Conservation (phyloP, 2,329 filamentous ascomycete genomes). For the Thelonectria discophora region DNA sequence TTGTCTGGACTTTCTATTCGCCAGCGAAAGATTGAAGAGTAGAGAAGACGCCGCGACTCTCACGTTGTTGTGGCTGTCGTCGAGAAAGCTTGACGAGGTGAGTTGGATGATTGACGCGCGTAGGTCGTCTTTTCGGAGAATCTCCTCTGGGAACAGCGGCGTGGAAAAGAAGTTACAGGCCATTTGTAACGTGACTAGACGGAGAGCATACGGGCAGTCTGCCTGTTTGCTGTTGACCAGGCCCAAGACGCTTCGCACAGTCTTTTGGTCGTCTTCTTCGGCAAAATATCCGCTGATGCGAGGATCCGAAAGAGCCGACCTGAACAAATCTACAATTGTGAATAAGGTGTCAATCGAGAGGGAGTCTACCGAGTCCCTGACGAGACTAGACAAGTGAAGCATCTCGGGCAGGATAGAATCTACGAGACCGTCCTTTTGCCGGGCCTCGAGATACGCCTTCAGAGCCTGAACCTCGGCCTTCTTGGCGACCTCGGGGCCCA, state of each 20-base stretch:
- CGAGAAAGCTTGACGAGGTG: conserved; percentile 80
- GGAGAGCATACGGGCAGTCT: conserved; percentile 79
- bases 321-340: conserved; percentile 83
- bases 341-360: conserved; percentile 76
- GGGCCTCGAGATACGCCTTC: conserved; percentile 74
- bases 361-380: conserved; percentile 63
- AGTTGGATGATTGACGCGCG: conserved; percentile 71
- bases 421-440: conserved; percentile 64
- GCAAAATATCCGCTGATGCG: conserved; percentile 85
- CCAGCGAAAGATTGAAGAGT: conserved; percentile 80
- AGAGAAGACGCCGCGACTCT: conserved; percentile 84
- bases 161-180: conserved; percentile 86
- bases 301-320: conserved; percentile 78
- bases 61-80: conserved; percentile 76
- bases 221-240: conserved; percentile 62
- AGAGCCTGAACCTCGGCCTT: conserved; percentile 70
- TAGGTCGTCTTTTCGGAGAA: conserved; percentile 63
- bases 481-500: conserved; percentile 67
- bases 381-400: conserved; percentile 66
- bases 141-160: conserved; percentile 72
- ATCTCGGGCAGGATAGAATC: conserved; percentile 78
- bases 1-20: conserved; percentile 72
- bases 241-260: conserved; percentile 68
- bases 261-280: conserved; percentile 73
- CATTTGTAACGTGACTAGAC: conserved; percentile 84